Conservation (phyloP, 2,329 filamentous ascomycete species). For the Amylocarpus encephaloides region DNA sequence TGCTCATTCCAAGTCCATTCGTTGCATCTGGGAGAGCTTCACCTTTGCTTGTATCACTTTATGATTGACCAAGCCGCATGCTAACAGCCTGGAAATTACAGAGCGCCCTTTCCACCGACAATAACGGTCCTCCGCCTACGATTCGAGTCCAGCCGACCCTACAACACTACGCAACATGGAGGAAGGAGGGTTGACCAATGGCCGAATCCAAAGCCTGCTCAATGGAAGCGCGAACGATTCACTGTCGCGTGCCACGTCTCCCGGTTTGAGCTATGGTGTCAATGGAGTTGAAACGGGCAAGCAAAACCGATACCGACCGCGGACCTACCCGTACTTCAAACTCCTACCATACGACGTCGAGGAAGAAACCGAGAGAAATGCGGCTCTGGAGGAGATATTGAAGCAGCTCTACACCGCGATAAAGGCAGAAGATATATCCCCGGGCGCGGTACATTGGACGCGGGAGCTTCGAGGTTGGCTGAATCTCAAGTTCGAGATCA, state of each 20-base stretch:
- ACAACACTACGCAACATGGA: conserved; percentile 22
- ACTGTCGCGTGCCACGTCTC: conserved; percentile 80
- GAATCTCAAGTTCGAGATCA: conserved; percentile 94
- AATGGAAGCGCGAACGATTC: conserved; percentile 46
- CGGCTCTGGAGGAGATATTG: conserved; percentile 77
- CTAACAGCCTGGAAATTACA: conserved; percentile 12
- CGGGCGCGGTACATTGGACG: conserved; percentile 94
- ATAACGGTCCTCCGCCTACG: conserved; percentile 5
- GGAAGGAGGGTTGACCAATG: conserved; percentile 24
- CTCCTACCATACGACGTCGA: conserved; percentile 88
- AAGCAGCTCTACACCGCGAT: conserved; percentile 91
- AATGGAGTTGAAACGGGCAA: conserved; percentile 45
- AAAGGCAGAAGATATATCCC: conserved; percentile 86
- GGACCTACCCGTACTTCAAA: conserved; percentile 88
- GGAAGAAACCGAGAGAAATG: conserved; percentile 68
- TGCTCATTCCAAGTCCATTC: conserved; percentile 3
- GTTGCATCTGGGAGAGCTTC: conserved; percentile 4
- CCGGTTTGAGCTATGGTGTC: conserved; percentile 55
- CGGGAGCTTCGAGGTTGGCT: conserved; percentile 94
- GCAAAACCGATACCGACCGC: conserved; percentile 64
- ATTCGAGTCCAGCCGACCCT: conserved; percentile 3
- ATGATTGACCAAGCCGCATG: not conserved
- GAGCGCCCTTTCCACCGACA: conserved; percentile 11
- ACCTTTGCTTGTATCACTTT: not conserved
- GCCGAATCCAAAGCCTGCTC: conserved; percentile 26